Base-by-base conservation (phyloP, 202 grass and related monocot genomes). In the Schoenoplectus tabernaemontani region DNA sequence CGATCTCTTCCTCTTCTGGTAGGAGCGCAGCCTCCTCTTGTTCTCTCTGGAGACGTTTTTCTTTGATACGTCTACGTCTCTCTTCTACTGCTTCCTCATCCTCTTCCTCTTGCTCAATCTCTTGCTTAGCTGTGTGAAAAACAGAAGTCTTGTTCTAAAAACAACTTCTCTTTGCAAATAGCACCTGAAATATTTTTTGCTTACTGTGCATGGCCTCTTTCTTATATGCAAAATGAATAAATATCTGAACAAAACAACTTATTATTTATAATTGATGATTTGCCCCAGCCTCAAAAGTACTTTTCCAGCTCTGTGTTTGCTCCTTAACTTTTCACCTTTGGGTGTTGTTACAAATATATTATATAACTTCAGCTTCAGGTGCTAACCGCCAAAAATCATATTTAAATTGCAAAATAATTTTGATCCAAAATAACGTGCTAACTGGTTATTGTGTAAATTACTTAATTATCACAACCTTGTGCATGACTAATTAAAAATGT, bases 61-160 rank as follows among this genome's bases (percentile, higher is more conserved):
- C 88, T 76, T 83, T 87, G 12, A 97, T 89, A 46, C 88, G 87
- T 54, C 90, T 78, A 70, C 93, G 85, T 83, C 90, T 82, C 74
- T 97, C 93, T 80, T 91, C 88, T 30, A 88, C 78, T 1, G 93
- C 93, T 32, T 91, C 90, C 78, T 97, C 90, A 19, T 97, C 93
- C 83, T 93, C 90, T 78, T 93, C 90, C 34, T 93, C 93, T 39
- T 53, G 4, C 67, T 97, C 90, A 11, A 74, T 82, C 16, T 85
- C 90, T 73, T 76, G 87, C 54, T 85, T 87, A 51, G 58, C 78
- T 47, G 57, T 80, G 44, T 50, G 17, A 42, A 33, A 53, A 53
- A 46, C 17, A 34, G 48, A 1, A 74, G 26, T 42, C 13, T 74
- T 53, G 15, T 74, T 74, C 43, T 72, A 72, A 16, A 41, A 41